Base-by-base conservation (phyloP, 2,329 filamentous ascomycete genomes). In the Sclerotinia trifoliorum region DNA sequence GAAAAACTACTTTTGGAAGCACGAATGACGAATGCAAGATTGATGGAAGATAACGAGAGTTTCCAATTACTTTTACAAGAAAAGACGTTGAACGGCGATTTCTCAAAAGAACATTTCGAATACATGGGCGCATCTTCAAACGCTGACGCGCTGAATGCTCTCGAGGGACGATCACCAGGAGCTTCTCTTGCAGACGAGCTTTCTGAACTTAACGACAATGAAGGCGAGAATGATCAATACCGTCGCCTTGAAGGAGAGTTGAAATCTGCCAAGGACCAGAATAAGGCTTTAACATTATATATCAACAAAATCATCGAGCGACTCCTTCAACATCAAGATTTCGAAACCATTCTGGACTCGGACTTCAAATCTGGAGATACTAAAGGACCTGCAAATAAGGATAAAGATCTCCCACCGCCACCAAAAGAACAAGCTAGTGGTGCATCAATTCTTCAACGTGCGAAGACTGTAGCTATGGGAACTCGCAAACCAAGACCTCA, bases 291-390 rank as follows among this genome's bases (percentile, higher is more conserved):
- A 74, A 96, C 93, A 32, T 84, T 98, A 72, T 99, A 99, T 82
- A 97, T 99, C 83, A 97, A 98, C 86, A 96, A 95, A 82, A 98
- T 99, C 79, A 97, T 99, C 78, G 95, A 95, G 79, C 91, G 95
- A 68, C 87, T 99, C 56, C 85, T 99, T 71, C 91, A 96, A 77
- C 92, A 97, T 80, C 91, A 96, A 76, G 94, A 96, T 73, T 98
- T 97, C 74, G 94, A 99, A 80, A 89, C 92, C 71, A 96, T 98
- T 70, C 84, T 97, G 52, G 93, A 96, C 78, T 86, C 87, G 64
- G 86, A 90, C 67, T 81, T 83, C 72, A 87, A 88, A 77, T 79
- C 75, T 15, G 71, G 71, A 68, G 65, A 61, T 52, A 15, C 26
- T 11, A 67, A 67, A 39, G 58, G 56, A 26, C 60, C 46, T 46